These are phyloP conservation scores for Canna indica DNA, from an alignment of 176 grass and related monocot species.

Conservation along the genomic window DNA sequence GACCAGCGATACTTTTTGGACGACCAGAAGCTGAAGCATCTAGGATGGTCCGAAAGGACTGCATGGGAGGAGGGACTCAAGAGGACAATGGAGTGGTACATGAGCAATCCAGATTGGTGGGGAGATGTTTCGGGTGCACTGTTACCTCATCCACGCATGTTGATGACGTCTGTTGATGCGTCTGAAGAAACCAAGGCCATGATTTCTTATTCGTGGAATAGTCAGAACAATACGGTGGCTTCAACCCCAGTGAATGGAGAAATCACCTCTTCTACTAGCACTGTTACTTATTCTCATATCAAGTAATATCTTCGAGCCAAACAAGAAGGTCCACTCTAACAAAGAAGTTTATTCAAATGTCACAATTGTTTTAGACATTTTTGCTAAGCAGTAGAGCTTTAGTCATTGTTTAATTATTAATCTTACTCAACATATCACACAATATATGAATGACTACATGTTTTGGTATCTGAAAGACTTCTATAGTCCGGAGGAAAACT, in stretches of 20 bases:
- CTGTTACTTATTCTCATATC: slow-evolving; percentile 14
- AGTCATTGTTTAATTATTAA: background rate
- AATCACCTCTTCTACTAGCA: too few species aligned
- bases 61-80: slow-evolving; percentile 16
- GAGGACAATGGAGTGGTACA: slow-evolving; percentile 22
- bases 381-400: background rate
- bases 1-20: slow-evolving; percentile 21
- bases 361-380: background rate
- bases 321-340: slow-evolving; percentile 9
- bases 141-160: slow-evolving; percentile 18
- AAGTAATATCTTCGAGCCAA: slow-evolving; percentile 23
- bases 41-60: slow-evolving; percentile 16
- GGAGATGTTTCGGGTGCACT: slow-evolving; percentile 16
- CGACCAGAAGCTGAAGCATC: slow-evolving; percentile 20
- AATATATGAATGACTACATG: too few species aligned
- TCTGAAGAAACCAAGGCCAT: slow-evolving; percentile 3
- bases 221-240: background rate
- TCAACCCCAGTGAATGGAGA: too few species aligned
- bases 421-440: background rate
- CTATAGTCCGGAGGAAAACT: background rate
- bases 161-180: slow-evolving; percentile 8
- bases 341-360: background rate
- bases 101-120: slow-evolving; percentile 18
- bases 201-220: background rate
- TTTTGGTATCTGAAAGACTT: background rate